These are phyloP conservation scores for Nakaseomyces delphensis DNA, from an alignment of 1,139 yeast species.

Conservation along the genomic window DNA sequence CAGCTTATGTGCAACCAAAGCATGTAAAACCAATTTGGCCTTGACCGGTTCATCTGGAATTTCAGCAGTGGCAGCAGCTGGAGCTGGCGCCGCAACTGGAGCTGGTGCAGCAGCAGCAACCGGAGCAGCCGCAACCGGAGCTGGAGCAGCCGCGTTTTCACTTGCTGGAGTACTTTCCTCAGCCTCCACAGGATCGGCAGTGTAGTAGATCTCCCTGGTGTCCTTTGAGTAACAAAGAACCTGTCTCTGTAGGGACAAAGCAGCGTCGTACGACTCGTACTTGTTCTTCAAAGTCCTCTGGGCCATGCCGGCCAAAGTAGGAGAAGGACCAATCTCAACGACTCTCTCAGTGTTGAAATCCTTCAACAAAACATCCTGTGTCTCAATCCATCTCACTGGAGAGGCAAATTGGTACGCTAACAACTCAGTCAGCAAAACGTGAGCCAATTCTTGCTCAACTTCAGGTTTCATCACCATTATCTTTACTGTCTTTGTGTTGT, in stretches of 20 bases:
- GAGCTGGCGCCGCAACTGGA: conserved; percentile 42
- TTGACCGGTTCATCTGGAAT: conserved; percentile 84
- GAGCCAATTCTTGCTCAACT: conserved; percentile 95
- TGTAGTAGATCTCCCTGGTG: conserved; percentile 90
- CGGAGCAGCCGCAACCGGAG: conserved; percentile 38
- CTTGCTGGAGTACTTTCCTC: conserved; percentile 29
- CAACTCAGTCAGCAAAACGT: conserved; percentile 84
- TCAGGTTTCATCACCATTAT: conserved; percentile 74
- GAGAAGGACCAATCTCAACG: conserved; percentile 98
- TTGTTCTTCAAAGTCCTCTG: conserved; percentile 91
- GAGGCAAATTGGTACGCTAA: conserved; percentile 98
- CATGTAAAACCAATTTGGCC: conserved; percentile 75
- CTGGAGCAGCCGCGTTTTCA: conserved; percentile 35
- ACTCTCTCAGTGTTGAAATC: conserved; percentile 94
- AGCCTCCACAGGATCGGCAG: conserved; percentile 57
- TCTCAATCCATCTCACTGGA: conserved; percentile 99
- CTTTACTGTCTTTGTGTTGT: no score
- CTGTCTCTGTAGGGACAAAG: conserved; percentile 91
- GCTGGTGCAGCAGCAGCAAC: conserved; percentile 40
- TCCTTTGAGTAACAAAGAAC: conserved; percentile 93
- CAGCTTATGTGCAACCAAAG: conserved; percentile 89
- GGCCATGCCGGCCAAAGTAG: conserved; percentile 98
- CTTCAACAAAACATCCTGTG: conserved; percentile 93
- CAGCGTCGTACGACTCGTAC: conserved; percentile 96
- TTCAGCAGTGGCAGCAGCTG: conserved; percentile 57